Evolutionary conservation across 2,329 filamentous ascomycete genomes (phyloP).

Genomic region (Ophiostoma quercus): DNA sequence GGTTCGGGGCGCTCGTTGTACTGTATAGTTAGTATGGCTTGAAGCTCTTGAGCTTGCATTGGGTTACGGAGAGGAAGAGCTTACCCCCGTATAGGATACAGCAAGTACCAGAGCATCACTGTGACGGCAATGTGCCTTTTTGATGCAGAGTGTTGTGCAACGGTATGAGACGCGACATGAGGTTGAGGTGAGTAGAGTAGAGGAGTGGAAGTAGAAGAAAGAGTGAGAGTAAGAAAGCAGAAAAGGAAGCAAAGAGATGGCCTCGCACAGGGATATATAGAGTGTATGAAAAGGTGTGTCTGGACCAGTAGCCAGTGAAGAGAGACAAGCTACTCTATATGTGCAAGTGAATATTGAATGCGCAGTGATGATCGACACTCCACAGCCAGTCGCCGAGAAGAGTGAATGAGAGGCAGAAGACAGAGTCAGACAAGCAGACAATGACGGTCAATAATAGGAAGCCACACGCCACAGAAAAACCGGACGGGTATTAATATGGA

Average conservation of each 20-base stretch:
- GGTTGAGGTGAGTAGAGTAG: background rate
- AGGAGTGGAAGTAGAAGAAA: background rate
- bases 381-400: background rate
- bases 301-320: background rate
- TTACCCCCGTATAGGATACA: slow-evolving; percentile 72
- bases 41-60: background rate
- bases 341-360: background rate
- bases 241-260: background rate
- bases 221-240: background rate
- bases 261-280: background rate
- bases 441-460: background rate
- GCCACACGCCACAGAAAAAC: background rate
- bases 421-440: too few species aligned
- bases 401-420: too few species aligned
- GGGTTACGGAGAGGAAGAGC: slow-evolving; percentile 49
- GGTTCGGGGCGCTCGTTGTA: slow-evolving; percentile 67
- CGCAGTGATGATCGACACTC: background rate
- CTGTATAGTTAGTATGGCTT: slow-evolving; percentile 44
- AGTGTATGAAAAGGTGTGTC: background rate
- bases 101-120: slow-evolving; percentile 68
- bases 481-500: background rate
- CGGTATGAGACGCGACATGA: background rate
- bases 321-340: background rate
- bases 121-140: slow-evolving; percentile 1
- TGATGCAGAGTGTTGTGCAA: background rate